A percentile compares a stretch with the other conserved stretches of the same genome.
These are phyloP conservation scores for Phalaenopsis equestris DNA, from an alignment of 106 monocot genomes.

Conservation along the genomic window DNA sequence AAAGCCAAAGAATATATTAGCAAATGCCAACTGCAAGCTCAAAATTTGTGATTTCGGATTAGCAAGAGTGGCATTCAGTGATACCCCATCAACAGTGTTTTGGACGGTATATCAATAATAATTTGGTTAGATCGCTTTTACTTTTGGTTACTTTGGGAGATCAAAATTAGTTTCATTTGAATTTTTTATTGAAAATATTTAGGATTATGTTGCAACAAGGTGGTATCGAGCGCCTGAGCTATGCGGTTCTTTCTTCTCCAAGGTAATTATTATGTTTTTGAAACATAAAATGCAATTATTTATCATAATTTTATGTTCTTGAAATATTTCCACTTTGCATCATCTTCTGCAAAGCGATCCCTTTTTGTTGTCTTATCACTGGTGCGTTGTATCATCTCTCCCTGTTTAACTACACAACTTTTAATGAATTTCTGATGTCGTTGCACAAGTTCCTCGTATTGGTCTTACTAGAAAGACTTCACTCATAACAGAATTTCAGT, in stretches of 20 bases:
- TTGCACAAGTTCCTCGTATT: neutral
- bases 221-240: conserved; percentile 94
- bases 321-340: neutral
- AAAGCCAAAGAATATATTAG: conserved; percentile 88
- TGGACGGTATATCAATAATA: conserved; percentile 38
- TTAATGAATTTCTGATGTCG: neutral
- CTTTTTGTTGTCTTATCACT: neutral
- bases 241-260: conserved; percentile 87
- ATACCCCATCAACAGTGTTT: conserved; percentile 71
- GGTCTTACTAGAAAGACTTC: neutral
- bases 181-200: conserved; percentile 6
- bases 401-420: neutral
- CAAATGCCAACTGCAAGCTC: conserved; percentile 89
- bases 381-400: neutral
- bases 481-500: neutral
- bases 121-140: neutral
- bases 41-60: conserved; percentile 94
- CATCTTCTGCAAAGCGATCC: neutral
- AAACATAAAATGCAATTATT: neutral
- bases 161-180: neutral
- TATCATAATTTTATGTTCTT: conserved; percentile 2
- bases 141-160: neutral
- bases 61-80: conserved; percentile 83
- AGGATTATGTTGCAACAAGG: conserved; percentile 97
- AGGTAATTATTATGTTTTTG: conserved; percentile 27